Conservation (phyloP, 2,329 filamentous ascomycete species). For the Alternaria arborescens region DNA sequence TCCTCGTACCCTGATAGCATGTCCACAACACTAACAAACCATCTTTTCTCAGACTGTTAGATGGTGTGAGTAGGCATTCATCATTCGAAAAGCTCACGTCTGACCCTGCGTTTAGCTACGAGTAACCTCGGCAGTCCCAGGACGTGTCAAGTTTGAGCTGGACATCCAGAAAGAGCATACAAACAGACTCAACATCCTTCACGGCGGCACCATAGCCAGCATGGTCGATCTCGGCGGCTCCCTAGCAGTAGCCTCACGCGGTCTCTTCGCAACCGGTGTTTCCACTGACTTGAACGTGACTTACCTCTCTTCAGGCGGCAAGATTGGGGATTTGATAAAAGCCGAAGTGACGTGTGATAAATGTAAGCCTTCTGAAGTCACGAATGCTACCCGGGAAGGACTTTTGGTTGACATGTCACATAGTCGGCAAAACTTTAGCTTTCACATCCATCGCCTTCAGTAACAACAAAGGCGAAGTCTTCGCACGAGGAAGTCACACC, state of each 20-base stretch:
- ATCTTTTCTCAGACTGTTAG: constrained; percentile 48
- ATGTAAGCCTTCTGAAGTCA: constrained; percentile 52
- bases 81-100: neutral
- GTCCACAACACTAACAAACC: neutral
- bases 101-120: constrained; percentile 63
- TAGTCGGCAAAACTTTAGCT: constrained; percentile 71
- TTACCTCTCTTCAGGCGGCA: constrained; percentile 70
- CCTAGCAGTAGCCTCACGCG: constrained; percentile 70
- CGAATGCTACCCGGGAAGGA: no score
- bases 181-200: constrained; percentile 79
- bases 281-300: constrained; percentile 74
- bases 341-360: constrained; percentile 72
- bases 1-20: neutral
- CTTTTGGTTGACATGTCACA: neutral
- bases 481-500: constrained; percentile 73
- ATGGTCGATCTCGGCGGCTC: constrained; percentile 75
- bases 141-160: constrained; percentile 78
- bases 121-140: constrained; percentile 69
- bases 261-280: constrained; percentile 71
- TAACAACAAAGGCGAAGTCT: constrained; percentile 66
- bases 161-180: constrained; percentile 79
- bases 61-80: constrained; percentile 46
- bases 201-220: constrained; percentile 80
- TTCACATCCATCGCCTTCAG: constrained; percentile 70
- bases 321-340: constrained; percentile 66